A percentile compares a stretch with the other conserved stretches of the same genome.
These are phyloP conservation scores for Galerina marginata DNA, from an alignment of 768 basidiomycete species.

Conservation along the genomic window DNA sequence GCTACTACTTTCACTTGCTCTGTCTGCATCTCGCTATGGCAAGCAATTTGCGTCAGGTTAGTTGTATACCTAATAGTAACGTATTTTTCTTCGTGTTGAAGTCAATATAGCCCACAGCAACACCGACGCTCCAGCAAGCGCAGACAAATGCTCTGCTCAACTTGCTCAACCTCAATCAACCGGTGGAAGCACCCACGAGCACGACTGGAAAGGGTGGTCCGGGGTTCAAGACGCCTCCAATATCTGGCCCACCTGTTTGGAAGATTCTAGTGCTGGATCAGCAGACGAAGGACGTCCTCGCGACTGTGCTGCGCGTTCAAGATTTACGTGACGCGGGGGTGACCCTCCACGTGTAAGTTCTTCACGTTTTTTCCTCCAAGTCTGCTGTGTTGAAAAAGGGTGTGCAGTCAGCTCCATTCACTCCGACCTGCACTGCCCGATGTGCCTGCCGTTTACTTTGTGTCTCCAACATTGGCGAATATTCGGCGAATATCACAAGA, in stretches of 20 bases:
- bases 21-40: conserved; percentile 32
- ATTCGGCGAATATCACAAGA: conserved; percentile 93
- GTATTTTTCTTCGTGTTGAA: conserved; percentile 13
- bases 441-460: conserved; percentile 97
- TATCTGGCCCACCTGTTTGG: conserved; percentile 85
- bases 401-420: conserved; percentile 84
- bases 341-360: conserved; percentile 92
- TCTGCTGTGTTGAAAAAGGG: conserved; percentile 2
- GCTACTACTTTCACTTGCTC: no score
- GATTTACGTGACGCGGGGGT: conserved; percentile 97
- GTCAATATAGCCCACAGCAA: conserved; percentile 35
- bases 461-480: conserved; percentile 87
- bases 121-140: conserved; percentile 79
- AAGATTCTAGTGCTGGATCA: conserved; percentile 96
- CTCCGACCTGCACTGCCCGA: conserved; percentile 88
- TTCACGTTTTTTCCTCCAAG: neutral
- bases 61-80: conserved; percentile 2
- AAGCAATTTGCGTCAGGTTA: conserved; percentile 41
- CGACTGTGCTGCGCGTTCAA: conserved; percentile 93
- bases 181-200: conserved; percentile 45
- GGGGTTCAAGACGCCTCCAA: conserved; percentile 54
- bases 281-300: conserved; percentile 93
- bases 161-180: conserved; percentile 84
- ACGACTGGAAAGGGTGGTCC: conserved; percentile 45
- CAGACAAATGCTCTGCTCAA: conserved; percentile 87